Base-by-base conservation (phyloP, 1,284 basidiomycete species). In the Wolfiporia cocos region DNA sequence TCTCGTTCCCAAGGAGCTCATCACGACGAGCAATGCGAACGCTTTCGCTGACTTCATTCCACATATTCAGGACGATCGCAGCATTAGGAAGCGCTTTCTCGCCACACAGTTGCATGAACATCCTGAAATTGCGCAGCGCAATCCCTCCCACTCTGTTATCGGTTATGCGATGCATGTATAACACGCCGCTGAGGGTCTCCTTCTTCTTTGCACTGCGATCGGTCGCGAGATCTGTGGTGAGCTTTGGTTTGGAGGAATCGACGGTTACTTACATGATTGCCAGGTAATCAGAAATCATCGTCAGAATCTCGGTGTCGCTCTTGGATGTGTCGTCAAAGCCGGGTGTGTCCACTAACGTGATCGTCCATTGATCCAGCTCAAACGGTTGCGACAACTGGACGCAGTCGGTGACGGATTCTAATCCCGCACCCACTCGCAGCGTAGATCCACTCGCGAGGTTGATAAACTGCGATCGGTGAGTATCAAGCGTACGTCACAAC, bases 61-160 rank as follows among this genome's bases (percentile, higher is more conserved):
- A 78, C 70, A 73, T 73, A 43, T 65, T 76, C 39, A 73, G 76
- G 26, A 69, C 66, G 44, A 78, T 65, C 22, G 70, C 57, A 26
- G 75, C 69, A 28, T 50, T 51, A 30, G 19, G 1, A 14, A 53
- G 50, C 1, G 43, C 44, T 11, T 30, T 23, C n/a, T n/a, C n/a
- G 2, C 53, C 53, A 40, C 53, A 55, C 20, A 55, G 47, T 10
- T 49, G 34, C n/a, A 34, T 37, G 42, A 51, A 53, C 42, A 51
- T 40, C 11, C 37, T 45, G 39, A 55, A 48, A 34, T 53, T 53
- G 11, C 51, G 42, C 24, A 44, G 22, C 10, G 49, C 41, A 5
- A 42, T 47, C 2, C 53, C 53, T 3, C 44, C 39, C 38, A 55
- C 43, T 14, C 51, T 36, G 41, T 49, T 48, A 42, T 55, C 53